These are phyloP conservation scores for Sporisorium scitamineum DNA, from an alignment of 1,284 basidiomycete species.

Conservation along the genomic window DNA sequence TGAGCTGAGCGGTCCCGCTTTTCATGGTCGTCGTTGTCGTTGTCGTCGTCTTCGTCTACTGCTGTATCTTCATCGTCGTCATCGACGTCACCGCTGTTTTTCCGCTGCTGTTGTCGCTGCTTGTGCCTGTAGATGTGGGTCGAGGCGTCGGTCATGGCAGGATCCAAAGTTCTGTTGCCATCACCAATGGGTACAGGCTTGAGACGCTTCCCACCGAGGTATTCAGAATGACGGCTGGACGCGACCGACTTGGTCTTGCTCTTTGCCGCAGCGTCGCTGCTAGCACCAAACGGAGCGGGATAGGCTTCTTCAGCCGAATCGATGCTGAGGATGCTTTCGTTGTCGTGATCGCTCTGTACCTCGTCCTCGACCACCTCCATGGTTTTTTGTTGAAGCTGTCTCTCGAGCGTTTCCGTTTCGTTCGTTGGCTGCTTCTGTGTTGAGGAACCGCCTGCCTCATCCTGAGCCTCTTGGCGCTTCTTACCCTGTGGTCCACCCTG, in stretches of 20 bases:
- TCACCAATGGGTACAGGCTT: constrained; percentile 34
- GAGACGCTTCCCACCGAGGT: constrained; percentile 32
- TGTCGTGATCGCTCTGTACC: constrained; percentile 11
- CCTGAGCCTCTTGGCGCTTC: constrained; percentile 33
- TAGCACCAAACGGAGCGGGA: constrained; percentile 51
- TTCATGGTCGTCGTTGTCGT: neutral
- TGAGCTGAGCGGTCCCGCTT: neutral
- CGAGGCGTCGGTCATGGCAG: constrained; percentile 39
- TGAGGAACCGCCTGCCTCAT: neutral
- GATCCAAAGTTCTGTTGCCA: constrained; percentile 25
- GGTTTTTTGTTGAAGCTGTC: constrained; percentile 19
- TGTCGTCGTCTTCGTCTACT: constrained; percentile 22
- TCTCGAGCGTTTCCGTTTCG: constrained; percentile 40
- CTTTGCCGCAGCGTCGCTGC: neutral
- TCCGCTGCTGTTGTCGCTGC: constrained; percentile 21
- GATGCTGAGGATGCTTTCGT: constrained; percentile 4
- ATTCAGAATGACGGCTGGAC: constrained; percentile 35
- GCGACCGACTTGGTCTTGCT: constrained; percentile 38
- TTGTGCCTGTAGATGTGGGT: constrained; percentile 26
- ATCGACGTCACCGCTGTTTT: neutral
- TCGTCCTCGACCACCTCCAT: constrained; percentile 34
- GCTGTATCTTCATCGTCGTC: constrained; percentile 21
- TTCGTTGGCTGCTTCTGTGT: constrained; percentile 9
- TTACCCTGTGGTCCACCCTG: constrained; percentile 31
- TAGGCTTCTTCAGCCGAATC: constrained; percentile 49